phyloP scores from a whole-genome alignment of 2,329 filamentous ascomycete genomes.

The Sporothrix protearum region DNA sequence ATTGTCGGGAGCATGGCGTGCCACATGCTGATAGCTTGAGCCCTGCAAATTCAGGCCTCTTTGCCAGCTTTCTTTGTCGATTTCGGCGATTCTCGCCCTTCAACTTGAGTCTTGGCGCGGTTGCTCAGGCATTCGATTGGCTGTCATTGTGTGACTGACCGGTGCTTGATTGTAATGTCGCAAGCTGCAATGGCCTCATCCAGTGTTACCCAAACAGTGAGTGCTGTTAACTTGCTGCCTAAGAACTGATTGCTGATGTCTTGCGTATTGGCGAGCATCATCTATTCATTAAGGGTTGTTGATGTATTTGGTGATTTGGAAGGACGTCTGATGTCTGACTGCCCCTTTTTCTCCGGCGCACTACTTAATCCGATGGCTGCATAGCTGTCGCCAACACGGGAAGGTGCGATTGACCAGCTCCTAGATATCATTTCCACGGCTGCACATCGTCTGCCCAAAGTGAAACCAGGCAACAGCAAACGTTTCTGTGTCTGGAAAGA shows the following conservation, averaged over 20 bases:
- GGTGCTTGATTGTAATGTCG: neutral
- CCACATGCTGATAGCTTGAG: neutral
- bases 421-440: neutral
- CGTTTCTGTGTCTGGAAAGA: neutral
- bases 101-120: neutral
- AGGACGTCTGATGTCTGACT: neutral
- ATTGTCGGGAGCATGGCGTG: neutral
- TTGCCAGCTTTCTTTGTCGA: no score
- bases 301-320: neutral
- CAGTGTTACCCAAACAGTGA: neutral
- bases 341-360: neutral
- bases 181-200: neutral
- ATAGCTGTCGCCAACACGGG: neutral
- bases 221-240: constrained; percentile 1
- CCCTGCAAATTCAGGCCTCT: neutral
- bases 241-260: neutral
- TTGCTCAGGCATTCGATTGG: neutral
- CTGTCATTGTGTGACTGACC: neutral
- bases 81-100: neutral
- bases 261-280: neutral
- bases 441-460: neutral
- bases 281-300: neutral
- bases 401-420: neutral
- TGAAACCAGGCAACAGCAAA: neutral
- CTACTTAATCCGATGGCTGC: neutral